These are phyloP conservation scores for Aspergillus candidus DNA, from an alignment of 2,329 filamentous ascomycete genomes.

Conservation along the genomic window DNA sequence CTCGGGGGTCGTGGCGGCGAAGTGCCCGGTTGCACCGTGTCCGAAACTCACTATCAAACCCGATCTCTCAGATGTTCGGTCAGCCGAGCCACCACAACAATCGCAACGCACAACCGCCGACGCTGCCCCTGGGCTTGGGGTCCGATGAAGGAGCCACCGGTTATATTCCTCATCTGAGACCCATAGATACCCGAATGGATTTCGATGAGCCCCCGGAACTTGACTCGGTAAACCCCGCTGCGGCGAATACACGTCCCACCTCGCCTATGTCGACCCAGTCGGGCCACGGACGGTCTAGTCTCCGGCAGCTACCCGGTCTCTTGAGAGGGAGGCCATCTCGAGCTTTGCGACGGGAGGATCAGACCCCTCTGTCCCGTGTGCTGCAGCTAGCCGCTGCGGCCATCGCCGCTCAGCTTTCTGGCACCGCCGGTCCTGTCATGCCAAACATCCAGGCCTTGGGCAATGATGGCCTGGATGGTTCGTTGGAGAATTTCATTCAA, in stretches of 20 bases:
- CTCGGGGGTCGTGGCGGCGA: conserved; percentile 34
- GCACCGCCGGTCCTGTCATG: conserved; percentile 51
- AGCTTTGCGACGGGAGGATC: conserved; percentile 52
- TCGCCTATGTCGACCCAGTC: conserved; percentile 23
- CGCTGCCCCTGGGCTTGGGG: conserved; percentile 20
- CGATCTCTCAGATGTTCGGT: conserved; percentile 42
- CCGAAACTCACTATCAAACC: conserved; percentile 39
- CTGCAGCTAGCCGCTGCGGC: conserved; percentile 59
- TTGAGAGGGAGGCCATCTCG: conserved; percentile 51
- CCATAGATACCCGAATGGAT: conserved; percentile 38
- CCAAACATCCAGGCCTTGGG: conserved; percentile 51
- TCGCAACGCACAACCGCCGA: conserved; percentile 22
- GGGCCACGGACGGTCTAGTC: conserved; percentile 25
- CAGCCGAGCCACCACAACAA: conserved; percentile 24
- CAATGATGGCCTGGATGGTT: conserved; percentile 54
- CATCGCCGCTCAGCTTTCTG: conserved; percentile 59
- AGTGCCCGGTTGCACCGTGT: conserved; percentile 38
- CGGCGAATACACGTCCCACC: conserved; percentile 25
- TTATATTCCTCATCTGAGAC: conserved; percentile 30
- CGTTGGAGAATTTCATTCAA: conserved; percentile 57
- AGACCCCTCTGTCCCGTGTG: conserved; percentile 56
- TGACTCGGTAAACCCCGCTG: conserved; percentile 37
- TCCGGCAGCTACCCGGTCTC: conserved; percentile 37
- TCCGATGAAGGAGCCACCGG: conserved; percentile 29
- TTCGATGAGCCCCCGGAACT: conserved; percentile 37